phyloP scores from a whole-genome alignment of 2,329 filamentous ascomycete species.

The Diaporthe sp. region DNA sequence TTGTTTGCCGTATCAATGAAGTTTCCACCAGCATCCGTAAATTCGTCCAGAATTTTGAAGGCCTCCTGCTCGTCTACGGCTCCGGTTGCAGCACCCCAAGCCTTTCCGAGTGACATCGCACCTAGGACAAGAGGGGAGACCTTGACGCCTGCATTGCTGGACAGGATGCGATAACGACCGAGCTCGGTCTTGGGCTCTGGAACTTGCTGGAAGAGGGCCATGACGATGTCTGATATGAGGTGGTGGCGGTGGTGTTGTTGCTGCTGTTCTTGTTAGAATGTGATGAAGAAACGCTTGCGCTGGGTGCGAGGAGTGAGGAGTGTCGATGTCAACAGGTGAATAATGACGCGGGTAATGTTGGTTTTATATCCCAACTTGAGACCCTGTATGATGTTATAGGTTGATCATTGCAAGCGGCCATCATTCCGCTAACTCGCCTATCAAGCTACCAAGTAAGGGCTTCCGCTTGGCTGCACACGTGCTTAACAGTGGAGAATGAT shows the following conservation, averaged over 20 bases:
- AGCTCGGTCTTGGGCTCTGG: slow-evolving; percentile 70
- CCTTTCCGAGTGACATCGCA: slow-evolving; percentile 28
- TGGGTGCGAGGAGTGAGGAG: background rate
- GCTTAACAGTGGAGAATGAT: no score
- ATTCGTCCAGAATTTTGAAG: slow-evolving; percentile 76
- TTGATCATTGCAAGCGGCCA: background rate
- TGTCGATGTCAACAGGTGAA: background rate
- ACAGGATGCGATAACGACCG: slow-evolving; percentile 74
- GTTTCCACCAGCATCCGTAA: slow-evolving; percentile 70
- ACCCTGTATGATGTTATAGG: background rate
- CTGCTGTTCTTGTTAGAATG: background rate
- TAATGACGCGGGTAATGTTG: background rate
- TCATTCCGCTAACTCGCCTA: background rate
- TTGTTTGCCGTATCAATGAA: slow-evolving; percentile 81
- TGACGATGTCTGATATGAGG: slow-evolving; percentile 21
- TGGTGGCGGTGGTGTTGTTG: no score
- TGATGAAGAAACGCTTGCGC: background rate
- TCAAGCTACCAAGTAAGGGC: background rate
- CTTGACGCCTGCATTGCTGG: slow-evolving; percentile 72
- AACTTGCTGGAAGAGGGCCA: slow-evolving; percentile 52
- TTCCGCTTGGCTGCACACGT: no score
- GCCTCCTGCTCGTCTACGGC: slow-evolving; percentile 74
- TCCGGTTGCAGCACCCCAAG: slow-evolving; percentile 41
- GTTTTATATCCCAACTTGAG: background rate
- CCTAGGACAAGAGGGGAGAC: slow-evolving; percentile 75